Base-by-base conservation (phyloP, 2,329 filamentous ascomycete species). In the Myriosclerotinia duriaeana region DNA sequence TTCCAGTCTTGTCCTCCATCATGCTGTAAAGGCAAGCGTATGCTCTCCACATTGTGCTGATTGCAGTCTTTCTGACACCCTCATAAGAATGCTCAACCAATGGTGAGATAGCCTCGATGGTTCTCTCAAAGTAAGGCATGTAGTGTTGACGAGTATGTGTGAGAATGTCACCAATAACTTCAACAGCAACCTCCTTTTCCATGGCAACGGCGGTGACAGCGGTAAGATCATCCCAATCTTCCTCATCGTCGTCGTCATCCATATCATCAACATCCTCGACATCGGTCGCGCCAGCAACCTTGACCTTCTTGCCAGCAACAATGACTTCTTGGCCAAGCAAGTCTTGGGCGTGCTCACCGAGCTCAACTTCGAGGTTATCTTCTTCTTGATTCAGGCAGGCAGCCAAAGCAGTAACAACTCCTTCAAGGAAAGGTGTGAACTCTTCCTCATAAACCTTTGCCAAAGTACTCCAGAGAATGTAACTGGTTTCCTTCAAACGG, bases 131-230 rank as follows among this genome's bases (percentile, higher is more conserved):
- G 78, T 94, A 97, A 6, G 91, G 88, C 71, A 96, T 84, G 77
- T 87, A 92, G 72, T 90, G 86, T 75, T 86, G 85, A 78, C 92
- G 93, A 58, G 92, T 92, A 81, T 96, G 89, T 56, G 91, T 89
- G 74, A 98, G 89, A 69, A 99, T 87, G 76, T 99, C 95, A 71
- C 93, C 95, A 46, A 97, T 85, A 7, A 97, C 93, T 78, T 99
- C 95, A 54, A 97, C 87, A 48, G 95, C 94, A 73, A 98, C 96
- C 80, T 99, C 95, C 80, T 98, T 97, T 84, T 98, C 95, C 74
- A 97, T 86, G 34, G 94, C 92, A 65, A 97, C 87, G 64, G 93
- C 92, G 36, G 92, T 96, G 69, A 96, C 91, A 61, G 92, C 92
- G 67, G 87, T 89, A 58, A 96, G 83, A 73, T 93, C 91, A 73